phyloP scores from a whole-genome alignment of 805 yeast genomes.

The Ogataea henricii region DNA sequence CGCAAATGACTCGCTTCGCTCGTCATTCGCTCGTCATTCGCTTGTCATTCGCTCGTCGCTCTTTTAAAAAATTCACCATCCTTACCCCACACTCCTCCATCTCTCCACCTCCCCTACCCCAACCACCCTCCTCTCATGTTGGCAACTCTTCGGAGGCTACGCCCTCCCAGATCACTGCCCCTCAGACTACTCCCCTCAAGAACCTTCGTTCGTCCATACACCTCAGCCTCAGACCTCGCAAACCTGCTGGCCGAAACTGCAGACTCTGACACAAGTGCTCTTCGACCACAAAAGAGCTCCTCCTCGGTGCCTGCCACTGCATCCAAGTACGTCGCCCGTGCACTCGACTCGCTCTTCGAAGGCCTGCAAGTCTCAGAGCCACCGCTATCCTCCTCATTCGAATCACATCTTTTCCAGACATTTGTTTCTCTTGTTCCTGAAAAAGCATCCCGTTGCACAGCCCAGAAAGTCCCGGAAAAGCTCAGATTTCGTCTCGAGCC shows the following conservation, averaged over 20 bases:
- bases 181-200: no score
- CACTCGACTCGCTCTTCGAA: neutral
- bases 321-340: neutral
- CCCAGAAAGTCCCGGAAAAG: neutral
- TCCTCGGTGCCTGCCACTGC: neutral
- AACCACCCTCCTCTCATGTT: neutral
- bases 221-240: neutral
- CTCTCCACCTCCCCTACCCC: no score
- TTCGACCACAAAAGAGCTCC: neutral
- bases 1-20: neutral
- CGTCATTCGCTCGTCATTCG: neutral
- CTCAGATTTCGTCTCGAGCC: neutral
- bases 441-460: no score
- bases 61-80: neutral
- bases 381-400: neutral
- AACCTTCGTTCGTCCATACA: neutral
- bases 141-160: no score
- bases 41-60: no score
- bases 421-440: neutral
- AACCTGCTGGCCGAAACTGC: neutral
- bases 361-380: neutral
- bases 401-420: neutral
- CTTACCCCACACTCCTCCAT: neutral
- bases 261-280: neutral
- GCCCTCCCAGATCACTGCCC: no score